phyloP scores from a whole-genome alignment of 306 rosid genomes.

The Myrica gale region DNA sequence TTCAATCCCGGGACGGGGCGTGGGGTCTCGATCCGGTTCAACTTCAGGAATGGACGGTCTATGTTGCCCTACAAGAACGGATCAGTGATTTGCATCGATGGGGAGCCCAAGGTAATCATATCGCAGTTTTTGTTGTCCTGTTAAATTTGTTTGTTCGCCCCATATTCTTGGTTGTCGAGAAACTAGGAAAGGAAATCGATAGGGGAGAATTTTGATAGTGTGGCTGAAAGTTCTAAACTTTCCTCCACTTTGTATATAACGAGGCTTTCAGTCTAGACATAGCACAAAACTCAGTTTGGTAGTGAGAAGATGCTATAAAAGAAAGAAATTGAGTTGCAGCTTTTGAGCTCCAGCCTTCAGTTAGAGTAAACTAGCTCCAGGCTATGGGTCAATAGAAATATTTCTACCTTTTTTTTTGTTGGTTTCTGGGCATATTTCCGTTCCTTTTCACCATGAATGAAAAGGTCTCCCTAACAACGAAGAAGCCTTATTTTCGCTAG shows the following conservation, averaged over 20 bases:
- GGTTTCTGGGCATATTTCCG: too few relatives aligned
- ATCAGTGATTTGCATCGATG: constrained; percentile 59
- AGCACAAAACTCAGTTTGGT: too few relatives aligned
- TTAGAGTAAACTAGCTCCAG: too few relatives aligned
- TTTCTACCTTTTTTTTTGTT: background rate
- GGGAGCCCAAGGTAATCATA: constrained; percentile 72
- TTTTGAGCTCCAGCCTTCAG: too few relatives aligned
- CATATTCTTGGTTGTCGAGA: background rate
- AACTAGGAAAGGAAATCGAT: too few relatives aligned
- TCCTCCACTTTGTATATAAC: too few relatives aligned
- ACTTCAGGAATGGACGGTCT: constrained; percentile 75
- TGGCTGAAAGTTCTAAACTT: too few relatives aligned
- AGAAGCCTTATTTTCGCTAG: background rate
- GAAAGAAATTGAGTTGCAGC: too few relatives aligned
- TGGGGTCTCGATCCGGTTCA: constrained; percentile 70
- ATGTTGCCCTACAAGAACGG: constrained; percentile 62
- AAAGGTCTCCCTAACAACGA: background rate
- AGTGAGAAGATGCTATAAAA: too few relatives aligned
- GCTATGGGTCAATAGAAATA: background rate
- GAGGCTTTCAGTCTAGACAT: too few relatives aligned
- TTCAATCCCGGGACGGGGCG: constrained; percentile 59
- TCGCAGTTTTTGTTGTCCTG: background rate
- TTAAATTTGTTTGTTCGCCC: background rate
- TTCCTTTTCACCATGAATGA: background rate
- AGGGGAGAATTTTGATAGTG: too few relatives aligned